Conservation (phyloP, 1,284 basidiomycete species). For the Earliella scabrosa region DNA sequence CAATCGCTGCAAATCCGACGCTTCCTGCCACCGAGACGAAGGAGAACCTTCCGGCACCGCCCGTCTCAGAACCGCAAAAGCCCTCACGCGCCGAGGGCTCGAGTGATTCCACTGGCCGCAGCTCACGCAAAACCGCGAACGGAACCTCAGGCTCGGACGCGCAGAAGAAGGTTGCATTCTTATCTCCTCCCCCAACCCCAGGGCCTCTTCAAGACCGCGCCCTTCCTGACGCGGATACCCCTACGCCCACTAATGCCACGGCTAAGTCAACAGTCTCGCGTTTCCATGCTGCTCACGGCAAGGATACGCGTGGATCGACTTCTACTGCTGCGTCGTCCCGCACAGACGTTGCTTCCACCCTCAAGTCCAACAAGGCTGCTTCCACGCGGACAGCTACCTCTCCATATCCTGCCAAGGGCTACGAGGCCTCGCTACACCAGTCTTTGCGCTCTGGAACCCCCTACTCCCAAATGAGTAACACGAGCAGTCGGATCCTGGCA, state of each 20-base stretch:
- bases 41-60: constrained; percentile 38
- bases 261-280: constrained; percentile 72
- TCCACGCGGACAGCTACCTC: constrained; percentile 65
- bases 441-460: constrained; percentile 80
- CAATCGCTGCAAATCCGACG: constrained; percentile 27
- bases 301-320: constrained; percentile 70
- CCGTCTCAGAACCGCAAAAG: constrained; percentile 28
- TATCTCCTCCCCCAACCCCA: constrained; percentile 76
- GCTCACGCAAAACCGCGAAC: constrained; percentile 57
- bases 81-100: constrained; percentile 33
- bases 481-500: constrained; percentile 72
- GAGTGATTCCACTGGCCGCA: constrained; percentile 52
- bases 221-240: constrained; percentile 44
- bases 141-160: constrained; percentile 49
- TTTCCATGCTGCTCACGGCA: constrained; percentile 72
- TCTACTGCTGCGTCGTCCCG: constrained; percentile 54
- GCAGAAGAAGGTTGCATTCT: constrained; percentile 84
- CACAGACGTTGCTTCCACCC: constrained; percentile 46
- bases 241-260: constrained; percentile 37
- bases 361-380: constrained; percentile 45
- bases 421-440: constrained; percentile 52
- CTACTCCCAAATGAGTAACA: constrained; percentile 73
- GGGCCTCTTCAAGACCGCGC: constrained; percentile 40
- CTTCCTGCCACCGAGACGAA: constrained; percentile 28
- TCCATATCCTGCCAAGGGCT: constrained; percentile 58